Evolutionary conservation across 345 rosid species (phyloP).

Genomic region (Aquilaria yunnanensis): DNA sequence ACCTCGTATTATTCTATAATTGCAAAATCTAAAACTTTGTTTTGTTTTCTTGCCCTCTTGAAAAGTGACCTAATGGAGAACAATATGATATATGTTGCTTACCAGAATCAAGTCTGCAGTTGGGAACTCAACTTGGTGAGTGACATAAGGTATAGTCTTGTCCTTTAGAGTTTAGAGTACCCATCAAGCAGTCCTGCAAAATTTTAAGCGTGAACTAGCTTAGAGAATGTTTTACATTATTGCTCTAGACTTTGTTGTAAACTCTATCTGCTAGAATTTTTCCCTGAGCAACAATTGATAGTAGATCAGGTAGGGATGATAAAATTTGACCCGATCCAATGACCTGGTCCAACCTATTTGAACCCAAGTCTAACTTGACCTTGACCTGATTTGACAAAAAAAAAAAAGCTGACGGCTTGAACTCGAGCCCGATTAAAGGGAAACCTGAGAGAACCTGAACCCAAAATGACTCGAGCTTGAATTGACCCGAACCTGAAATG

Average conservation of each 20-base stretch:
- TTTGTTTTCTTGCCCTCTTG: neutral
- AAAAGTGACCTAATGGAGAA: neutral
- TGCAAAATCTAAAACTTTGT: too few relatives aligned
- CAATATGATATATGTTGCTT: slow-evolving; percentile 17
- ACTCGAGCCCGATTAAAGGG: too few relatives aligned
- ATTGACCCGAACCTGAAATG: too few relatives aligned
- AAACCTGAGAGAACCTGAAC: too few relatives aligned
- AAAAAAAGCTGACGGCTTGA: too few relatives aligned
- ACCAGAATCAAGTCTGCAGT: slow-evolving; percentile 92
- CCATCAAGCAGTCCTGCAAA: slow-evolving; percentile 82
- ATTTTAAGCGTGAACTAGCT: neutral
- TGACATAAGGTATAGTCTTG: slow-evolving; percentile 74
- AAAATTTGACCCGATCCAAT: too few relatives aligned
- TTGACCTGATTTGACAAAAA: too few relatives aligned
- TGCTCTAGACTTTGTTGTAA: neutral
- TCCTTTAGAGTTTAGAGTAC: slow-evolving; percentile 41
- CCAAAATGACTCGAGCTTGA: too few relatives aligned
- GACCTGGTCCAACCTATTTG: too few relatives aligned
- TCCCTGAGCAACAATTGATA: slow-evolving; percentile 61
- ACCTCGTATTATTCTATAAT: too few relatives aligned
- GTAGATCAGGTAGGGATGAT: slow-evolving; percentile 56
- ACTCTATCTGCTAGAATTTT: slow-evolving; percentile 83
- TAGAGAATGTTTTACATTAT: neutral
- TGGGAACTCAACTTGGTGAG: slow-evolving; percentile 97
- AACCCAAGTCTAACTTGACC: too few relatives aligned